These are phyloP conservation scores for Choiromyces venosus DNA, from an alignment of 495 filamentous ascomycete species.

Conservation along the genomic window DNA sequence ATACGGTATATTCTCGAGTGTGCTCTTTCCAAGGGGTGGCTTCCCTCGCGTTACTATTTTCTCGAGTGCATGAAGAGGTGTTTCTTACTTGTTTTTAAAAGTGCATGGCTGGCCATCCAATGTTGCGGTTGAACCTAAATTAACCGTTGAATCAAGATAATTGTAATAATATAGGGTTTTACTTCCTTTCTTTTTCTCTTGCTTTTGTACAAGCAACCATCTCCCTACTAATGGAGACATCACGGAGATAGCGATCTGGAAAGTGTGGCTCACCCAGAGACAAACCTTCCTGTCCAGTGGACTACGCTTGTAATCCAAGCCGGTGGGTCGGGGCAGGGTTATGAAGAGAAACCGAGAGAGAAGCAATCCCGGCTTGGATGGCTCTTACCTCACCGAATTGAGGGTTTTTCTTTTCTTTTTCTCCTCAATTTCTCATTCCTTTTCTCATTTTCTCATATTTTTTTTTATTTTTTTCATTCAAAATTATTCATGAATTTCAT, in stretches of 20 bases:
- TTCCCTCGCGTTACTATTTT: conserved; percentile 10
- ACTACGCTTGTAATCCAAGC: conserved; percentile 31
- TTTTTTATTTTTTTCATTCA: no score
- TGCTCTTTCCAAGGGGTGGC: conserved; percentile 32
- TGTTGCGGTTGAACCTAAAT: not conserved
- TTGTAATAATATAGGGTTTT: not conserved
- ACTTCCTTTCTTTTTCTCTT: not conserved
- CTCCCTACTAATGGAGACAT: conserved; percentile 14
- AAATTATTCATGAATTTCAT: not conserved
- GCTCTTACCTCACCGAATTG: conserved; percentile 32
- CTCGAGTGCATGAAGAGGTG: conserved; percentile 24
- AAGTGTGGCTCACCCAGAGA: conserved; percentile 25
- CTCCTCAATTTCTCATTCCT: conserved; percentile 8
- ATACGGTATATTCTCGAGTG: not conserved
- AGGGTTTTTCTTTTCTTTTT: conserved; percentile 15
- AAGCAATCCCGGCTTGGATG: conserved; percentile 23
- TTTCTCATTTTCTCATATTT: conserved; percentile 18
- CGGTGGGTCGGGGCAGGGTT: conserved; percentile 33
- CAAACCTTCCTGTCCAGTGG: conserved; percentile 12
- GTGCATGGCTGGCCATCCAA: not conserved
- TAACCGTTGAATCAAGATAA: not conserved
- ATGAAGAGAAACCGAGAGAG: conserved; percentile 8
- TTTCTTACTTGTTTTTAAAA: conserved; percentile 26
- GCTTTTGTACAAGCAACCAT: not conserved
- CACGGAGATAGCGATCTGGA: conserved; percentile 18